Percentiles rank a stretch among this genome's conserved stretches.
Evolutionary conservation across 495 filamentous ascomycete species (phyloP).

Genomic region (Aspergillus nanangensis): DNA sequence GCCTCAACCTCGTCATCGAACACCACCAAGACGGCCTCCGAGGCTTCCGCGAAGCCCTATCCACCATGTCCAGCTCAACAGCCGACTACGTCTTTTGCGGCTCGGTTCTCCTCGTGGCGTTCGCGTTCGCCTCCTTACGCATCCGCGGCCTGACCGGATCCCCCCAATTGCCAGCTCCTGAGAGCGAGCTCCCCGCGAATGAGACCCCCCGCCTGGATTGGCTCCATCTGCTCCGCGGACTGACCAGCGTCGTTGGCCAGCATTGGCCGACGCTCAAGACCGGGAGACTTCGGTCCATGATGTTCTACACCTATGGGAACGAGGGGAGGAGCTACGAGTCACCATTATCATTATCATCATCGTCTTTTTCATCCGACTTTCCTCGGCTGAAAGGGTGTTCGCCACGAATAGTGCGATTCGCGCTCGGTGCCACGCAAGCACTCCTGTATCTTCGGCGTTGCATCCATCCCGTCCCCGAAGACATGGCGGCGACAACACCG

Average conservation of each 20-base stretch:
- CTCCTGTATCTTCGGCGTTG: conserved; percentile 2
- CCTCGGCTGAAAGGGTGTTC: neutral
- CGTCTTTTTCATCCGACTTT: too few species aligned
- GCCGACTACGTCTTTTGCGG: conserved; percentile 14
- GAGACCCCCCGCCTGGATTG: conserved; percentile 15
- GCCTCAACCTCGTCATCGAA: conserved; percentile 12
- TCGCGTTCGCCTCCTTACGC: conserved; percentile 21
- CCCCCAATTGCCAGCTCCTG: neutral
- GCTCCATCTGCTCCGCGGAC: conserved; percentile 20
- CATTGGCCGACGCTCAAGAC: conserved; percentile 17
- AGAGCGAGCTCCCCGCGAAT: neutral
- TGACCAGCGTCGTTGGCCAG: conserved; percentile 10
- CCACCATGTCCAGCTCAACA: conserved; percentile 1
- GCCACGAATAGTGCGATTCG: conserved; percentile 7
- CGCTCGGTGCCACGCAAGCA: conserved; percentile 7
- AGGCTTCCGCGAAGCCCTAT: conserved; percentile 16
- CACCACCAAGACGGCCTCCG: conserved; percentile 23
- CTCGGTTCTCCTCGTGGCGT: conserved; percentile 17
- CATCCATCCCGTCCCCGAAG: neutral
- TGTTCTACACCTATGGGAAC: conserved; percentile 14
- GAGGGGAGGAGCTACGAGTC: conserved; percentile 17
- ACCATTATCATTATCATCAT: too few species aligned
- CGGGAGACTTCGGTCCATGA: conserved; percentile 12
- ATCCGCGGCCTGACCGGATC: conserved; percentile 8
- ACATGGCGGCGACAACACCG: neutral